Conservation (phyloP, 2,329 filamentous ascomycete genomes). For the Sarocladium oryzae region DNA sequence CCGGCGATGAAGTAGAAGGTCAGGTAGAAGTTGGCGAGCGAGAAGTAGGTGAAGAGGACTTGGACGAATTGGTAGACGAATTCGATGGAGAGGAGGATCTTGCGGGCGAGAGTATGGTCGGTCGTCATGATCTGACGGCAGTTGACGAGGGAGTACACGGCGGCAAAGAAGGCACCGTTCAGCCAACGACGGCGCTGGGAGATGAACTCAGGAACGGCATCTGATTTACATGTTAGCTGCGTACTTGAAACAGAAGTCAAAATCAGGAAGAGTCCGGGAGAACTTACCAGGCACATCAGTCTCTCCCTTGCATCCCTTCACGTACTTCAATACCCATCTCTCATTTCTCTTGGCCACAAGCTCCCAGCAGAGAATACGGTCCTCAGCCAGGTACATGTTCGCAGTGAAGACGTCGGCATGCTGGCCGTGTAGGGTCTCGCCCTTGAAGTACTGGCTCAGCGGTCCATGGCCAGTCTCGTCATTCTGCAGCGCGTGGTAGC, state of each 20-base stretch:
- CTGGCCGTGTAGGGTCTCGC: conserved; percentile 91
- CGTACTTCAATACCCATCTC: conserved; percentile 96
- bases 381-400: conserved; percentile 90
- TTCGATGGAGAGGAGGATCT: conserved; percentile 87
- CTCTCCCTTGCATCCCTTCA: conserved; percentile 92
- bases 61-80: conserved; percentile 93
- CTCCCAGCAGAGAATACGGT: conserved; percentile 90
- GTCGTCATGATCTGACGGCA: conserved; percentile 90
- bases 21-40: conserved; percentile 96
- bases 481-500: conserved; percentile 93
- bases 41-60: conserved; percentile 95
- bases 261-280: background rate
- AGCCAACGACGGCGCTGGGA: conserved; percentile 95
- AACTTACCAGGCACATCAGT: conserved; percentile 89
- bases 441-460: conserved; percentile 97
- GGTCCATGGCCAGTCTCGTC: conserved; percentile 93
- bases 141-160: conserved; percentile 94
- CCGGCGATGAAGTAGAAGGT: conserved; percentile 98
- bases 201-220: conserved; percentile 92
- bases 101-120: conserved; percentile 83
- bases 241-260: background rate
- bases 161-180: conserved; percentile 97
- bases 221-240: conserved; percentile 42
- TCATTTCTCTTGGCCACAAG: conserved; percentile 91
- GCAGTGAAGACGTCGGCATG: conserved; percentile 96